Evolutionary conservation across 768 basidiomycete species (phyloP).

Genomic region (Dendrothele bispora): DNA sequence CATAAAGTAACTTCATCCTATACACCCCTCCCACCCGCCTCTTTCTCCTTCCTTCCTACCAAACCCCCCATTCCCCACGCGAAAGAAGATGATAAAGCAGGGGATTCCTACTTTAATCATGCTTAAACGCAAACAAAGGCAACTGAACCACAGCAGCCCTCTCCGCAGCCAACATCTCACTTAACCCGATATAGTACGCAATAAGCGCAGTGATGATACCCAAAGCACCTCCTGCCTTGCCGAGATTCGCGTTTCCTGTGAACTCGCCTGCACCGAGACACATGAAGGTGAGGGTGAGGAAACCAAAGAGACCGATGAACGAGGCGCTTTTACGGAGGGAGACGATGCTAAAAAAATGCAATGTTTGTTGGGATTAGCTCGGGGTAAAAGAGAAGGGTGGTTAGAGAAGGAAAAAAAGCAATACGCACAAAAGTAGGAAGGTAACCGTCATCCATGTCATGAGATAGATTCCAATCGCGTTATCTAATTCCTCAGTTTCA

Average conservation of each 20-base stretch:
- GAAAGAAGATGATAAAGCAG: too few relatives aligned
- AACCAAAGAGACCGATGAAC: constrained; percentile 19
- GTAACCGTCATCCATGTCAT: constrained; percentile 75
- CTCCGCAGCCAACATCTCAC: constrained; percentile 29
- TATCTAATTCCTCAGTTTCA: constrained; percentile 34
- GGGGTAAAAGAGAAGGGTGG: background rate
- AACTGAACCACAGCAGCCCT: constrained; percentile 24
- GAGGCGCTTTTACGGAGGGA: constrained; percentile 22
- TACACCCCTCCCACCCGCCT: too few relatives aligned
- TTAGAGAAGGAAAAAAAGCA: background rate
- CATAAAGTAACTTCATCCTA: too few relatives aligned
- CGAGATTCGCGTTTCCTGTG: background rate
- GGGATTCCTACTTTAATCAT: too few relatives aligned
- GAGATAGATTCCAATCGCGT: constrained; percentile 74
- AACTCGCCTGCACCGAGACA: constrained; percentile 12
- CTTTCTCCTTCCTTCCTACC: too few relatives aligned
- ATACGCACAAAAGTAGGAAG: constrained; percentile 59
- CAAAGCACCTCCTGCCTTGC: constrained; percentile 20
- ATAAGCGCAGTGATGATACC: constrained; percentile 31
- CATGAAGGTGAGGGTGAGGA: constrained; percentile 17
- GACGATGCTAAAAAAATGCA: constrained; percentile 13
- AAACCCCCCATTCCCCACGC: too few relatives aligned
- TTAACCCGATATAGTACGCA: constrained; percentile 32
- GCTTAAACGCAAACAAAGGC: constrained; percentile 24
- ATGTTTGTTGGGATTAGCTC: background rate